Base-by-base conservation (phyloP, 768 basidiomycete genomes). In the Sarcodon aspratus region DNA sequence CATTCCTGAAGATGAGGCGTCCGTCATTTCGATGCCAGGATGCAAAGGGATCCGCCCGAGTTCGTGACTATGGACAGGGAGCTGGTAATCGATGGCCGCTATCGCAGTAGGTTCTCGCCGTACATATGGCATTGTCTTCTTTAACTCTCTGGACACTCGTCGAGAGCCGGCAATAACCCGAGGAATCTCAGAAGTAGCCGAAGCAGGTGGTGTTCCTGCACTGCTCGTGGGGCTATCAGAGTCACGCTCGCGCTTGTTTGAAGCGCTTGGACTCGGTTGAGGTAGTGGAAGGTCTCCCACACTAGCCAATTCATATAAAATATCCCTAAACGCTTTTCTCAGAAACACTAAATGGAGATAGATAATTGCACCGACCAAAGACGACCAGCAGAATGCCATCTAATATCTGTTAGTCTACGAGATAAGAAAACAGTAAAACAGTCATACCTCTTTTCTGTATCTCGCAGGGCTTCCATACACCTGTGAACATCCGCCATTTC, bases 241-340 rank as follows among this genome's bases (percentile, higher is more conserved):
- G 48, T 77, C 79, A 36, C 82, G 69, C 44, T 80, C 80, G 13
- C 85, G 80, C 51, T 87, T 86, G 53, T 75, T 70, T 12, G 62
- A 70, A 4, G 72, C 65, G 0, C 63, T 57, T 5, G 79, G 77
- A 46, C 74, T 78, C 0, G 70, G 57, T 45, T 74, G 70, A 1
- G 84, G 84, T 6, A 85, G 68, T 0, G 82, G 84, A 0, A 86
- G 68, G 18, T 85, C 81, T 2, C 84, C 82, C 4, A 79, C 82
- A 0, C 73, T 79, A 3, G 84, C 81, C 1, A 87, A 67, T 54
- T 87, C 82, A 53, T 78, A 85, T 15, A 86, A 63, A 37, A 87
- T 74, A 55, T 85, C 82, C 82, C 84, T 85, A 51, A 47, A 21
- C 27, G 9, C 34, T 33, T 3, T 42, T 38, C 11, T 8, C 9